Conservation (phyloP, 2,329 filamentous ascomycete species). For the Nemania sp. region DNA sequence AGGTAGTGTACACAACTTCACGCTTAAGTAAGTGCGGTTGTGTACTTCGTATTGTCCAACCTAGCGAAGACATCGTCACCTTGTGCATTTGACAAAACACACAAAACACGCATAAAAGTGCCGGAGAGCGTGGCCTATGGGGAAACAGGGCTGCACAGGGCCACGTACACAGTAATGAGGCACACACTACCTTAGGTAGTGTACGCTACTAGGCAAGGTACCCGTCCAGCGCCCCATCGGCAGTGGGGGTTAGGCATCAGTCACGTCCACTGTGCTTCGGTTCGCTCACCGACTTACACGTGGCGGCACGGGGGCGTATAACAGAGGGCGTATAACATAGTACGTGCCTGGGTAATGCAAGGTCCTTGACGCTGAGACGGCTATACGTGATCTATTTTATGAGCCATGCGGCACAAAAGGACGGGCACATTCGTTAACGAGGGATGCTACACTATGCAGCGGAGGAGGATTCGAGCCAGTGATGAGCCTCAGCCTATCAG, state of each 20-base stretch:
- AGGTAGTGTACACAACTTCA: neutral
- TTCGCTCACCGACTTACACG: conserved; percentile 20
- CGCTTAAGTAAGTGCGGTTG: neutral
- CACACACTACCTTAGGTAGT: too few relatives aligned
- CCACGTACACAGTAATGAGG: neutral
- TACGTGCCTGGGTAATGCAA: neutral
- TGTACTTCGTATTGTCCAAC: neutral
- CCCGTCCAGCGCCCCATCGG: neutral
- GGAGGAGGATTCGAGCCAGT: neutral
- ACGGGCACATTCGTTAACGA: too few relatives aligned
- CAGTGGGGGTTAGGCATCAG: conserved; percentile 11
- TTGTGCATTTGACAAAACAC: neutral
- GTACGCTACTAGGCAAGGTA: neutral
- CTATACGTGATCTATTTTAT: neutral
- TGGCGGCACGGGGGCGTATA: neutral
- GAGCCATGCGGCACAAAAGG: too few relatives aligned
- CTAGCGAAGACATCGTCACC: neutral
- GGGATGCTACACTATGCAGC: neutral
- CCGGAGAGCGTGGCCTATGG: neutral
- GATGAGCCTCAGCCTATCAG: conserved; percentile 18
- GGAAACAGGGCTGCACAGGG: neutral
- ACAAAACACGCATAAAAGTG: neutral
- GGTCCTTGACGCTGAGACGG: neutral
- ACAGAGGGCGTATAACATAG: too few relatives aligned
- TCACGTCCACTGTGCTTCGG: conserved; percentile 7